These are phyloP conservation scores for Mangifera indica DNA, from an alignment of 345 rosid genomes.

Conservation along the genomic window DNA sequence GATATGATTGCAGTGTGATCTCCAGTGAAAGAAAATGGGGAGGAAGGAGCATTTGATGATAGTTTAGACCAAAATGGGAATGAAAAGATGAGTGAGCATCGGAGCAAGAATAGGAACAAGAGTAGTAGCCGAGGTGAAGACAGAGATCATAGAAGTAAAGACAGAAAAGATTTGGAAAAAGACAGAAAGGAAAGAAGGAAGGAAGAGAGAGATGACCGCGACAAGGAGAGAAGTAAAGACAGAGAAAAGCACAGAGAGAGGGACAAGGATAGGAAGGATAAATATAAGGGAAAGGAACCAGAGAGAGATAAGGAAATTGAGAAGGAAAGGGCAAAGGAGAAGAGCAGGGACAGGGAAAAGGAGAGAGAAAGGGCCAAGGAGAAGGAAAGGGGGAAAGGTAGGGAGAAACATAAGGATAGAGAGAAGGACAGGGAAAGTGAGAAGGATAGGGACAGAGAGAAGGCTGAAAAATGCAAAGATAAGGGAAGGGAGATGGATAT, in stretches of 20 bases:
- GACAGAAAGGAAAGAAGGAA: conserved; percentile 37
- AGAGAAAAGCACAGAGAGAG: conserved; percentile 46
- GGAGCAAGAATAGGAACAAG: conserved; percentile 41
- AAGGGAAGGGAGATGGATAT: conserved; percentile 36
- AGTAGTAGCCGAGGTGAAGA: conserved; percentile 27
- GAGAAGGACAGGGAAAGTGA: conserved; percentile 52
- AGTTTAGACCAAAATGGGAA: conserved; percentile 29
- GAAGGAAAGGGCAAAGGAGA: conserved; percentile 35
- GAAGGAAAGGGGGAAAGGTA: conserved; percentile 38
- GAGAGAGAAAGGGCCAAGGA: conserved; percentile 51
- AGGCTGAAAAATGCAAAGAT: conserved; percentile 31
- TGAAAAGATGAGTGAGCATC: conserved; percentile 18
- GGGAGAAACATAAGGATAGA: conserved; percentile 44
- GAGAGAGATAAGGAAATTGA: conserved; percentile 41
- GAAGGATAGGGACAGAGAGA: conserved; percentile 39
- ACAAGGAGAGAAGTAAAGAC: conserved; percentile 35
- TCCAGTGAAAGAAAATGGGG: conserved; percentile 30
- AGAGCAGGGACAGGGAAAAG: conserved; percentile 44
- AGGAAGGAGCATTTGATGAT: conserved; percentile 21
- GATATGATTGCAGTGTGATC: conserved; percentile 22
- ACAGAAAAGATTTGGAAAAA: conserved; percentile 24
- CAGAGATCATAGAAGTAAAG: conserved; percentile 41
- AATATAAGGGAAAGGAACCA: conserved; percentile 37
- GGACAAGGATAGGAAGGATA: conserved; percentile 45
- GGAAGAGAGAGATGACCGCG: conserved; percentile 35